Conservation (phyloP, 2,329 filamentous ascomycete species). For the Aspergillaceae sp. region DNA sequence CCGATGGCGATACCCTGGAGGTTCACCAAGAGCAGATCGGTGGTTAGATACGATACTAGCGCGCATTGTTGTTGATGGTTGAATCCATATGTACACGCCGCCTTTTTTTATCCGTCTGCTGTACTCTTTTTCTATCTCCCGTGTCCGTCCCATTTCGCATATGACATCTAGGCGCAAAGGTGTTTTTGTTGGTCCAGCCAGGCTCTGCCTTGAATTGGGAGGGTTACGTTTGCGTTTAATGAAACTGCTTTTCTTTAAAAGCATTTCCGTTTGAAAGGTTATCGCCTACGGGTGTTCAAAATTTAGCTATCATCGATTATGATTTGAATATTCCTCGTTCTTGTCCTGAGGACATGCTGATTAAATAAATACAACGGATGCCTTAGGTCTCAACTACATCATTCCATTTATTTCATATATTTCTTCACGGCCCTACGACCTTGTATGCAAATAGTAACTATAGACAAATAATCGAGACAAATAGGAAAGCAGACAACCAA, state of each 20-base stretch:
- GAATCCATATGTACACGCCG: neutral
- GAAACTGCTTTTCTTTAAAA: slow-evolving; percentile 8
- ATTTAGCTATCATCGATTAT: too few species aligned
- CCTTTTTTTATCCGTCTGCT: neutral
- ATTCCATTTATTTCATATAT: too few species aligned
- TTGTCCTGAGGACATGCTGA: too few species aligned
- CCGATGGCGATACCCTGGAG: slow-evolving; percentile 89
- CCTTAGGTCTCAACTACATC: too few species aligned
- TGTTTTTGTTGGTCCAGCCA: slow-evolving; percentile 3
- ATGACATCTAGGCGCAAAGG: slow-evolving; percentile 6
- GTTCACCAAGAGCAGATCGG: slow-evolving; percentile 98
- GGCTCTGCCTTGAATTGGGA: slow-evolving; percentile 1
- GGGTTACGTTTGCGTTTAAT: neutral
- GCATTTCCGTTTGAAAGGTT: neutral
- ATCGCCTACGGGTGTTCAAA: too few species aligned
- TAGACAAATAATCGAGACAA: too few species aligned
- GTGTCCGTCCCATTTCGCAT: neutral
- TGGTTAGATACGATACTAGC: slow-evolving; percentile 37
- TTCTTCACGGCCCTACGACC: too few species aligned
- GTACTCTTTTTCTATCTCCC: neutral
- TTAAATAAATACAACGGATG: too few species aligned
- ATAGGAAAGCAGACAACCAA: neutral
- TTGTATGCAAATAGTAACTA: too few species aligned
- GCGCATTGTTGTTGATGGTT: neutral
- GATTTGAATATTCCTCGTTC: too few species aligned